These are phyloP conservation scores for Sorghum bicolor DNA, from an alignment of 176 grass and related monocot species.

Conservation along the genomic window Sorghum_bicolor_NCBIv3 NC_012870.2:79483001-79483500, in stretches of 20 bases:
- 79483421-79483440: background rate
- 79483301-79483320: background rate
- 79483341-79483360: background rate
- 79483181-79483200: background rate
- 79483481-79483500: constrained; percentile 85
- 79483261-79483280: background rate
- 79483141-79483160: constrained; percentile 53
- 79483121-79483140: constrained; percentile 75
- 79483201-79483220: background rate
- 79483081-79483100: constrained; percentile 70
- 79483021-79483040: background rate
- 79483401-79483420: background rate
- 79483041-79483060: background rate
- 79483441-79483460: background rate
- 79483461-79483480: constrained; percentile 58
- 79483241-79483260: background rate
- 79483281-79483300: background rate
- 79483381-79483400: background rate
- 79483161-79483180: background rate
- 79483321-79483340: background rate
- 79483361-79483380: too few species aligned
- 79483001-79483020: constrained; percentile 20
- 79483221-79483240: background rate
- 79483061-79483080: constrained; percentile 63
- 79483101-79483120: constrained; percentile 98